These are phyloP conservation scores for Trichocomaceae sp. DNA, from an alignment of 2,329 filamentous ascomycete genomes.

Conservation along the genomic window DNA sequence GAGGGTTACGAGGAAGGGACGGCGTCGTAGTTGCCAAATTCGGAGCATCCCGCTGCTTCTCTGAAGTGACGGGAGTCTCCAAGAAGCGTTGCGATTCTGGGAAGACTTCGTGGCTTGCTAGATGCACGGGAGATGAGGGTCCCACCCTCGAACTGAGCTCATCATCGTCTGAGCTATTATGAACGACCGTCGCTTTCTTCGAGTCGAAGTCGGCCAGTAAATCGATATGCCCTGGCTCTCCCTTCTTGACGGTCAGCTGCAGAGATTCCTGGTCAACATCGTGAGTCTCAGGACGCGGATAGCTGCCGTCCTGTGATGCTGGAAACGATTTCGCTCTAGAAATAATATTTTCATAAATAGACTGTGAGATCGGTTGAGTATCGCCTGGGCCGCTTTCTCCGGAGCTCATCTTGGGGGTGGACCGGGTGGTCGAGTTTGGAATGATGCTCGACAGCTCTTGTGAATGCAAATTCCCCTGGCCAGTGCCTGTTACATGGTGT, in stretches of 20 bases:
- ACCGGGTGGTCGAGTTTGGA: slow-evolving; percentile 18
- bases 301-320: slow-evolving; percentile 15
- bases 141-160: slow-evolving; percentile 26
- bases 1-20: slow-evolving; percentile 37
- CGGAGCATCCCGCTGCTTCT: slow-evolving; percentile 26
- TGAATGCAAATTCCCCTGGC: slow-evolving; percentile 9
- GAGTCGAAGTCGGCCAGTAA: slow-evolving; percentile 34
- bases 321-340: slow-evolving; percentile 28
- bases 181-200: slow-evolving; percentile 15
- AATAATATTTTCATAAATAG: slow-evolving; percentile 37
- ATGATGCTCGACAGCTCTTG: slow-evolving; percentile 17
- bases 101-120: slow-evolving; percentile 37
- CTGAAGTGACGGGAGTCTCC: slow-evolving; percentile 35
- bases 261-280: slow-evolving; percentile 22
- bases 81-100: slow-evolving; percentile 43
- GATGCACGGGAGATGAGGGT: slow-evolving; percentile 33
- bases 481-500: slow-evolving; percentile 2
- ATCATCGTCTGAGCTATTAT: slow-evolving; percentile 42
- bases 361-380: slow-evolving; percentile 42
- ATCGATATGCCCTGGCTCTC: slow-evolving; percentile 40
- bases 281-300: not conserved
- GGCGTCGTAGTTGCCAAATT: slow-evolving; percentile 31
- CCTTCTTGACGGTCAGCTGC: slow-evolving; percentile 32
- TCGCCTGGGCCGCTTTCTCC: slow-evolving; percentile 32
- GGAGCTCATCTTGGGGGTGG: slow-evolving; percentile 31